Percentiles rank a stretch among this genome's conserved stretches.
phyloP scores from a whole-genome alignment of 2,329 filamentous ascomycete species.

The Stromatinia cepivora region DNA sequence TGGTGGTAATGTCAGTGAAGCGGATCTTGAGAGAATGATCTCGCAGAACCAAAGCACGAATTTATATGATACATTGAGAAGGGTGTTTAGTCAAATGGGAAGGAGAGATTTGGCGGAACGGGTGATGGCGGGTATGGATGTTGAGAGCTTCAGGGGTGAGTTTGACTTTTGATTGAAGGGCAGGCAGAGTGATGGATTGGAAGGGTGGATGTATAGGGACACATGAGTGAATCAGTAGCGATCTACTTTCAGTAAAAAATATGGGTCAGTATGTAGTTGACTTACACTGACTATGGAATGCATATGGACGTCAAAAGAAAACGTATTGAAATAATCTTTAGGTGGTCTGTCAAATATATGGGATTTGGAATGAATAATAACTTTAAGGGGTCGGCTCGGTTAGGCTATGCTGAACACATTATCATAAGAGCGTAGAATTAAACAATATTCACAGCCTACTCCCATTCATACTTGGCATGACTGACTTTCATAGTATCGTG shows the following conservation, averaged over 20 bases:
- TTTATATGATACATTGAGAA: constrained; percentile 86
- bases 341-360: not conserved
- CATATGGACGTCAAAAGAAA: not conserved
- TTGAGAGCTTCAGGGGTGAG: constrained; percentile 82
- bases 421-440: not conserved
- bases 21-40: constrained; percentile 80
- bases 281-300: not conserved
- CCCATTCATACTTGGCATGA: too few relatives aligned
- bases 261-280: not conserved
- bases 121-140: constrained; percentile 87
- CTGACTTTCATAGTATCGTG: too few relatives aligned
- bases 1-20: constrained; percentile 63
- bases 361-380: constrained; percentile 1
- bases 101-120: constrained; percentile 82
- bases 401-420: not conserved
- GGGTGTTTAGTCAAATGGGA: constrained; percentile 97
- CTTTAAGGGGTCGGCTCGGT: not conserved
- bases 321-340: not conserved
- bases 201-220: not conserved
- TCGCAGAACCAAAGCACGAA: constrained; percentile 97
- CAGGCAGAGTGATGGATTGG: not conserved
- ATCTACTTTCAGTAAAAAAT: too few relatives aligned
- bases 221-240: too few relatives aligned
- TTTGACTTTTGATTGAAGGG: constrained; percentile 71
- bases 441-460: not conserved